Evolutionary conservation across 441 rosid species (phyloP).

Genomic region (Corymbia citriodora): DNA sequence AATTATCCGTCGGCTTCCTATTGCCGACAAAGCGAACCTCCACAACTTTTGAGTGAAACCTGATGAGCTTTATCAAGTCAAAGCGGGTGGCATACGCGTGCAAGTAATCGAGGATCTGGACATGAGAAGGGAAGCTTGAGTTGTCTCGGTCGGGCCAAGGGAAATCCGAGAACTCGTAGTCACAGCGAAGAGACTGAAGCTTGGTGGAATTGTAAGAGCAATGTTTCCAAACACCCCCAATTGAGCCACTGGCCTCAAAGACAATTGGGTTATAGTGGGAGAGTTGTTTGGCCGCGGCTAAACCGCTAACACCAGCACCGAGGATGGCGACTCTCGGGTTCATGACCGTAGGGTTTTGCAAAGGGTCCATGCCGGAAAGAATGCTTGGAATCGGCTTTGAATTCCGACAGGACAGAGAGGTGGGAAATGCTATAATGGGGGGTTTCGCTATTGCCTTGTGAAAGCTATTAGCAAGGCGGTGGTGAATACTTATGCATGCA

Average conservation of each 20-base stretch:
- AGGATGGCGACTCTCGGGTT: conserved; percentile 45
- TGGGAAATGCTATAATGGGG: not conserved
- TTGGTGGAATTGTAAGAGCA: conserved; percentile 73
- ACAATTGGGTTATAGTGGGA: conserved; percentile 50
- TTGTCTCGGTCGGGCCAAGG: conserved; percentile 79
- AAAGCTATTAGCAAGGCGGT: not conserved
- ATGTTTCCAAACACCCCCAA: conserved; percentile 86
- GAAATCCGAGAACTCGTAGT: conserved; percentile 79
- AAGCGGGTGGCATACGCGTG: conserved; percentile 60
- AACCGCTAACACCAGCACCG: conserved; percentile 83
- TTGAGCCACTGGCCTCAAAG: conserved; percentile 63
- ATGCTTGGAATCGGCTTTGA: not conserved
- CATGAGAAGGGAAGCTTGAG: conserved; percentile 55
- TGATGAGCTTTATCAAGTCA: conserved; percentile 52
- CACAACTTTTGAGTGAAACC: conserved; percentile 63
- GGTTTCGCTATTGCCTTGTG: not conserved
- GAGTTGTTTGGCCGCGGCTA: conserved; percentile 70
- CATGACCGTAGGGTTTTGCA: not conserved
- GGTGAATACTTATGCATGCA: not conserved
- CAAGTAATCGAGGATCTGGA: conserved; percentile 66
- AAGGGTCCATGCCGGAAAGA: not conserved
- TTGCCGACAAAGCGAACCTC: conserved; percentile 49
- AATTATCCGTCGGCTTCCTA: conserved; percentile 3
- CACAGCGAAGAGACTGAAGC: conserved; percentile 60
- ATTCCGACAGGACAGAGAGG: not conserved